These are phyloP conservation scores for Borovskyia barvae DNA, from an alignment of 208 protist species.

Conservation along the genomic window DNA sequence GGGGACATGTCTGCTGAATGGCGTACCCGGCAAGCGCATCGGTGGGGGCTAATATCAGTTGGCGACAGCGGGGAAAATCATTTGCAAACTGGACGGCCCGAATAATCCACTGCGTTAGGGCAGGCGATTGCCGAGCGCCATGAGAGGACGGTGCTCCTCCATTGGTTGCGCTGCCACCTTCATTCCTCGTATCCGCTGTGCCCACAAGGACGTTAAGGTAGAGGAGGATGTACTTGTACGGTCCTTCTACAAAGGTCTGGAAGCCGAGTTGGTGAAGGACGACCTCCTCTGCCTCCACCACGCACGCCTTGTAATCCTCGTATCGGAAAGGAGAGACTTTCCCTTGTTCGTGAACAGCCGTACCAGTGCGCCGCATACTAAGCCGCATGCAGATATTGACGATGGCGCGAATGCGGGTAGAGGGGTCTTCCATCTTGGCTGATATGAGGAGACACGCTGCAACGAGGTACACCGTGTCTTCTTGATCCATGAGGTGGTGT, in stretches of 20 bases:
- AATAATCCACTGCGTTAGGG: slow-evolving; percentile 50
- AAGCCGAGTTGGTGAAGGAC: slow-evolving; percentile 79
- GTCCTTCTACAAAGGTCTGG: slow-evolving; percentile 76
- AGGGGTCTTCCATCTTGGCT: slow-evolving; percentile 69
- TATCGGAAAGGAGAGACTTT: slow-evolving; percentile 26
- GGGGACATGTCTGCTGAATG: slow-evolving; percentile 36
- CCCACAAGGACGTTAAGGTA: slow-evolving; percentile 66
- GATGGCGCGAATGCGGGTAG: slow-evolving; percentile 48
- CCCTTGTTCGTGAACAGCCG: slow-evolving; percentile 22
- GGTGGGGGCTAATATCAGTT: slow-evolving; percentile 27
- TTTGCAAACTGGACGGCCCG: slow-evolving; percentile 62
- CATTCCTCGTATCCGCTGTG: too few species aligned
- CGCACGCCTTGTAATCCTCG: slow-evolving; percentile 69
- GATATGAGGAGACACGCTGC: slow-evolving; percentile 82
- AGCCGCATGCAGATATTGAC: slow-evolving; percentile 66
- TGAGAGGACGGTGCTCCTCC: not conserved
- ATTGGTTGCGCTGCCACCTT: not conserved
- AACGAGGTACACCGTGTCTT: slow-evolving; percentile 68
- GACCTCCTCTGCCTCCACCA: slow-evolving; percentile 69
- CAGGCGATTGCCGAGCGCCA: slow-evolving; percentile 6
- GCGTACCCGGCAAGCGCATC: slow-evolving; percentile 62
- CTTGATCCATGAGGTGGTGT: slow-evolving; percentile 50
- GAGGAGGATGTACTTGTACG: slow-evolving; percentile 73
- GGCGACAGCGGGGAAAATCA: slow-evolving; percentile 60
- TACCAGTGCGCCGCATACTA: slow-evolving; percentile 35